Evolutionary conservation across 2,329 filamentous ascomycete species (phyloP).

Genomic region (Sphaerostilbella broomeana): DNA sequence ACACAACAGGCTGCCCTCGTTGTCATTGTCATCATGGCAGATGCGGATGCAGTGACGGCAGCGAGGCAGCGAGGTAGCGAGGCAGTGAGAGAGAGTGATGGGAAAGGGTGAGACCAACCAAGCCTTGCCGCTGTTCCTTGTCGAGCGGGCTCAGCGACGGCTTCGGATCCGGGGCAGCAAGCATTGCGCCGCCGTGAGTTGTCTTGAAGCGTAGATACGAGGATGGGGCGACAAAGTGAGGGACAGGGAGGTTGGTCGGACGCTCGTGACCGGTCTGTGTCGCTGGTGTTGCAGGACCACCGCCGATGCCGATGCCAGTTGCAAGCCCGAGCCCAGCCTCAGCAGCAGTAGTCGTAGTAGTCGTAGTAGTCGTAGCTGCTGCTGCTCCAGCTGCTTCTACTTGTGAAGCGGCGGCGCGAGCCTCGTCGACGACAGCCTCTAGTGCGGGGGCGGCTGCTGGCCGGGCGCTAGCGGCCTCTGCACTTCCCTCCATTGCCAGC

Average conservation of each 20-base stretch:
- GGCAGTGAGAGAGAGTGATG: background rate
- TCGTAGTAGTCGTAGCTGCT: too few species aligned
- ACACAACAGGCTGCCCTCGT: too few species aligned
- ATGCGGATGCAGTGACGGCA: too few species aligned
- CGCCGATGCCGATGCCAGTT: background rate
- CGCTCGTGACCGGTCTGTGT: conserved; percentile 11
- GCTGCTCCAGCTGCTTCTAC: background rate
- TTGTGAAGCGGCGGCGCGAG: too few species aligned
- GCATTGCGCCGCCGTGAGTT: conserved; percentile 30
- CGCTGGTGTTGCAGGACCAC: conserved; percentile 9
- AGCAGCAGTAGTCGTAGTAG: too few species aligned
- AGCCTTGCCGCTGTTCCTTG: conserved; percentile 68
- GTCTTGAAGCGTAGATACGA: conserved; percentile 46
- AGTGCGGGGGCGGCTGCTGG: conserved; percentile 10
- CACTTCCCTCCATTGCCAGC: conserved; percentile 23
- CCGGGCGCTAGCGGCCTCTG: conserved; percentile 15
- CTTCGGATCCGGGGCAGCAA: conserved; percentile 19
- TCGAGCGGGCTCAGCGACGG: conserved; percentile 56
- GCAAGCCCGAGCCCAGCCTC: conserved; percentile 1
- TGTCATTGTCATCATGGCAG: background rate
- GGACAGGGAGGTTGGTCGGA: conserved; percentile 26
- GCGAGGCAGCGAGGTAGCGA: background rate
- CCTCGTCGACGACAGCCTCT: background rate
- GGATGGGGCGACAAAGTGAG: conserved; percentile 54
- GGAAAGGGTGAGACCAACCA: conserved; percentile 49